Evolutionary conservation across 2,329 filamentous ascomycete genomes (phyloP).

Genomic region (Aureobasidium sp.): DNA sequence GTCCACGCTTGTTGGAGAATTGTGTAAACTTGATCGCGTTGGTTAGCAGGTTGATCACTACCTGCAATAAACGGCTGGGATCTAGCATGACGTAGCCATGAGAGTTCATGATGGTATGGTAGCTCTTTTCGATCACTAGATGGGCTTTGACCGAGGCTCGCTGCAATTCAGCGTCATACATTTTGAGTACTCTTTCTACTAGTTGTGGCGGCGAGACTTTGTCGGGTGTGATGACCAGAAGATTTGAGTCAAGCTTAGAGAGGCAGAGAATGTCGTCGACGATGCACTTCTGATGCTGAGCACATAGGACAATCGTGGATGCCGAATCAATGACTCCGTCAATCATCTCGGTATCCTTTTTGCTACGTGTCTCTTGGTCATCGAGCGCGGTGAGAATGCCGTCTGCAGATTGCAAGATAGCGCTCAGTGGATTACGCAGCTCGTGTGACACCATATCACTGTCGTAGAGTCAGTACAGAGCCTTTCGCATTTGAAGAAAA

Average conservation of each 20-base stretch:
- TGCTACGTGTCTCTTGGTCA: background rate
- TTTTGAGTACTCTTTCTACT: conserved; percentile 30
- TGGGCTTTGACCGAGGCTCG: conserved; percentile 28
- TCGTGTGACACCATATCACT: conserved; percentile 33
- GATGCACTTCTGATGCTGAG: conserved; percentile 33
- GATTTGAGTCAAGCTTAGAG: conserved; percentile 31
- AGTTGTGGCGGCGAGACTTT: conserved; percentile 32
- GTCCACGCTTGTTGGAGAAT: conserved; percentile 28
- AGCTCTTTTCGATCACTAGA: conserved; percentile 32
- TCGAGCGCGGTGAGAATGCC: conserved; percentile 33
- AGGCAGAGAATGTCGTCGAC: conserved; percentile 43
- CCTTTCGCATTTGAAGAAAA: conserved; percentile 18
- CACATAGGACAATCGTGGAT: conserved; percentile 25
- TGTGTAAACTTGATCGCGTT: conserved; percentile 44
- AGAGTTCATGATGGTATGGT: conserved; percentile 29
- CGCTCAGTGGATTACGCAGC: conserved; percentile 39
- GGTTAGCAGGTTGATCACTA: conserved; percentile 39
- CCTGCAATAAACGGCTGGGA: conserved; percentile 38
- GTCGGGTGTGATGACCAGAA: conserved; percentile 35
- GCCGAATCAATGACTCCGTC: conserved; percentile 22
- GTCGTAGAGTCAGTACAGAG: background rate
- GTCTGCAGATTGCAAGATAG: conserved; percentile 41
- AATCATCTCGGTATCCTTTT: conserved; percentile 4
- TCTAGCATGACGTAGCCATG: conserved; percentile 36
- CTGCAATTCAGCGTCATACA: conserved; percentile 35